phyloP scores from a whole-genome alignment of 1,284 basidiomycete species.

The Malassezia pachydermatis region DNA sequence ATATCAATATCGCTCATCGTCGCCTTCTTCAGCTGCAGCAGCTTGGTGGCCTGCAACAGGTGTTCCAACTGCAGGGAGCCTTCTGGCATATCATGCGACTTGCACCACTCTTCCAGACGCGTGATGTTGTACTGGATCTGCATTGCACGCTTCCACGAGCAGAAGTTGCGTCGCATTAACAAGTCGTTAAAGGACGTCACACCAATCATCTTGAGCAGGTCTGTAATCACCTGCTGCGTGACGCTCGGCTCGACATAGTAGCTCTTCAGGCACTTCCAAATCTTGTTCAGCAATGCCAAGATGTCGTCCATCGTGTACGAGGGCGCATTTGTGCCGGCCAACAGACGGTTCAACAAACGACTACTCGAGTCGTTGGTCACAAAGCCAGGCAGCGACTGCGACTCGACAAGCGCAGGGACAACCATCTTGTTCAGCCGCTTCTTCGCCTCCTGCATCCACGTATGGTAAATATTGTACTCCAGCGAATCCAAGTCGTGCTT shows the following conservation, averaged over 20 bases:
- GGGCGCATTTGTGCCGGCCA: conserved; percentile 66
- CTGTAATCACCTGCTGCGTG: conserved; percentile 90
- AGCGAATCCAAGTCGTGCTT: conserved; percentile 97
- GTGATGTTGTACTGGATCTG: conserved; percentile 49
- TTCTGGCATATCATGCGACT: conserved; percentile 79
- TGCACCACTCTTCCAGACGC: conserved; percentile 73
- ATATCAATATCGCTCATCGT: conserved; percentile 69
- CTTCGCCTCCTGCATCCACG: conserved; percentile 98
- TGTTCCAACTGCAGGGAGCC: conserved; percentile 95
- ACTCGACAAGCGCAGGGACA: conserved; percentile 93
- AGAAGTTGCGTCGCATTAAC: conserved; percentile 96
- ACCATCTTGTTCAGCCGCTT: conserved; percentile 95
- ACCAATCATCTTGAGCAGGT: conserved; percentile 89
- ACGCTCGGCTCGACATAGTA: conserved; percentile 98
- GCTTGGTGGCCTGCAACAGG: conserved; percentile 97
- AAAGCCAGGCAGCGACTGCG: conserved; percentile 93
- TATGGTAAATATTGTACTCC: conserved; percentile 99
- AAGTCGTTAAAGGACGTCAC: conserved; percentile 98
- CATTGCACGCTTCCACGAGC: conserved; percentile 88
- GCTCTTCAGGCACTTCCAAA: conserved; percentile 95
- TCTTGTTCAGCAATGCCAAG: conserved; percentile 88
- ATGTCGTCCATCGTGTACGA: conserved; percentile 99
- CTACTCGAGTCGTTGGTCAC: conserved; percentile 88
- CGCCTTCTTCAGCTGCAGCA: conserved; percentile 95
- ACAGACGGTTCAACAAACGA: conserved; percentile 81